Conservation (phyloP, 768 basidiomycete species). For the Tubosaeta brunneosetosa region DNA sequence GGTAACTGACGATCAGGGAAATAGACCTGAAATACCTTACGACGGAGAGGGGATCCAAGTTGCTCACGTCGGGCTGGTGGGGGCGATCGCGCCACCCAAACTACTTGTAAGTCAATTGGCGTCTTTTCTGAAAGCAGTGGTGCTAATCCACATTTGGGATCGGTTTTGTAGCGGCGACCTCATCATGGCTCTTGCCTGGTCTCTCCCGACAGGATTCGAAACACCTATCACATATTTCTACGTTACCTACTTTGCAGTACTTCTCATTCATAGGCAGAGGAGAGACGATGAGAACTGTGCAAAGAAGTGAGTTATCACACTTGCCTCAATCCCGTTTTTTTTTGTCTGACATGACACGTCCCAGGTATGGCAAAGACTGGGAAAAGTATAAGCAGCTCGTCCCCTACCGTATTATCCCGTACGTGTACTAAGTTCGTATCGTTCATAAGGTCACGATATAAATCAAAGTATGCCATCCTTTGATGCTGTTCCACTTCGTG, state of each 20-base stretch:
- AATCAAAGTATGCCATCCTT: background rate
- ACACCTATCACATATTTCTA: conserved; percentile 98
- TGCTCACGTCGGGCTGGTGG: conserved; percentile 98
- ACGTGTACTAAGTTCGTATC: conserved; percentile 51
- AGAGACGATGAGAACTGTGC: conserved; percentile 91
- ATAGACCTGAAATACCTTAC: conserved; percentile 73
- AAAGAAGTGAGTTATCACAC: conserved; percentile 60
- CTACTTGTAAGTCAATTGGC: conserved; percentile 54
- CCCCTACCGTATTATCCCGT: conserved; percentile 81
- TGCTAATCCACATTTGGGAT: background rate
- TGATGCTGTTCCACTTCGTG: background rate
- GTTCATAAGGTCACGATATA: background rate
- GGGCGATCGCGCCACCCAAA: conserved; percentile 90
- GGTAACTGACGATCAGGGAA: conserved; percentile 1
- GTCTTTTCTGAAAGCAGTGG: background rate
- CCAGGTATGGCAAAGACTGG: conserved; percentile 93
- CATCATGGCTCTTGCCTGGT: conserved; percentile 91
- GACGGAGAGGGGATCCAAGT: conserved; percentile 82
- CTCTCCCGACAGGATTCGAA: conserved; percentile 83
- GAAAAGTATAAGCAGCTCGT: conserved; percentile 83
- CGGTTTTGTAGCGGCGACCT: conserved; percentile 61
- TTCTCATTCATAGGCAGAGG: conserved; percentile 85
- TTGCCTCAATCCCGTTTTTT: too few relatives aligned
- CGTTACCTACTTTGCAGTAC: conserved; percentile 77
- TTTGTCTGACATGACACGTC: background rate